phyloP scores from a whole-genome alignment of 2,329 filamentous ascomycete genomes.

The Phyllosticta citrichinensis region DNA sequence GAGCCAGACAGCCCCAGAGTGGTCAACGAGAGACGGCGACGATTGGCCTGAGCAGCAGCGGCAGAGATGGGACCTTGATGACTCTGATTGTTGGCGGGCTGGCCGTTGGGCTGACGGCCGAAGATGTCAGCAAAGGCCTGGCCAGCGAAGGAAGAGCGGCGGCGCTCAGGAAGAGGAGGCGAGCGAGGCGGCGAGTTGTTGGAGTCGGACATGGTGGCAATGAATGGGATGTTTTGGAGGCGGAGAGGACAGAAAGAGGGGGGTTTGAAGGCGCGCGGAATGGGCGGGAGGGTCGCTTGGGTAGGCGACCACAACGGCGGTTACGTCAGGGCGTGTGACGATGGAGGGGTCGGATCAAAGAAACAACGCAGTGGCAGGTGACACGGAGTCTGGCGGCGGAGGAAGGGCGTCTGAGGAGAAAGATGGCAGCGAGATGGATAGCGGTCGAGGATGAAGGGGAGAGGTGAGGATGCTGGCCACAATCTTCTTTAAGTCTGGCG shows the following conservation, averaged over 20 bases:
- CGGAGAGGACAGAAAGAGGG: conserved; percentile 13
- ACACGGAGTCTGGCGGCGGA: neutral
- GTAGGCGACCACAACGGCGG: neutral
- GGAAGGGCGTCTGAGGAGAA: neutral
- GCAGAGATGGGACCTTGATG: conserved; percentile 38
- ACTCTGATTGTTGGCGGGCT: conserved; percentile 11
- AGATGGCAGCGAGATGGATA: neutral
- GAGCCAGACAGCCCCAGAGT: conserved; percentile 39
- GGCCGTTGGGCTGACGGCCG: conserved; percentile 24
- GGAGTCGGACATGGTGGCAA: conserved; percentile 25
- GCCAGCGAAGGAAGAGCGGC: conserved; percentile 39
- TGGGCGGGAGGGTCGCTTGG: neutral
- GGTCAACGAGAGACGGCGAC: conserved; percentile 39
- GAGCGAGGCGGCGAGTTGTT: conserved; percentile 30
- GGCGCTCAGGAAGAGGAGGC: conserved; percentile 25
- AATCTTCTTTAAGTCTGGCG: neutral
- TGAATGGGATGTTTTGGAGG: neutral
- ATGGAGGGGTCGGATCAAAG: neutral
- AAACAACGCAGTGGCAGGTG: neutral
- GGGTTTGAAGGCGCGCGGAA: conserved; percentile 5
- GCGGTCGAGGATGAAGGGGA: neutral
- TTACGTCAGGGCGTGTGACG: conserved; percentile 7
- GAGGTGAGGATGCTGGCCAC: neutral
- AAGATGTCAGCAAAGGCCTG: conserved; percentile 41
- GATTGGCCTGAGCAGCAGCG: conserved; percentile 40